phyloP scores from a whole-genome alignment of 768 basidiomycete genomes.

The Guyanaporus albipodus region DNA sequence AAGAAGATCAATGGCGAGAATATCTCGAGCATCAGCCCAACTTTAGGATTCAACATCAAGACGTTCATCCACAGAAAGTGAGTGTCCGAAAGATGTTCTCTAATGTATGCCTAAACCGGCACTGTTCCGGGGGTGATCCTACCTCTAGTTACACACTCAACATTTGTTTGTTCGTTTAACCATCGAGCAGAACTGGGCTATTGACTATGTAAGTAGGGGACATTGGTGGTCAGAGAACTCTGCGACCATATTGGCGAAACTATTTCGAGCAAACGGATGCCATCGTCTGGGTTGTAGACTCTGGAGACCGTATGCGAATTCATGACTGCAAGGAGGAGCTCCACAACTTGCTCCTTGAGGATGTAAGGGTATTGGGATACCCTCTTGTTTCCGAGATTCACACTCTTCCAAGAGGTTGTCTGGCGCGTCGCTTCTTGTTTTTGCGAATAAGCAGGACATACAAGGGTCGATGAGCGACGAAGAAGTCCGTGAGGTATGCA shows the following conservation, averaged over 20 bases:
- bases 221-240: conserved; percentile 92
- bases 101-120: conserved; percentile 15
- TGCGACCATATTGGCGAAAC: conserved; percentile 97
- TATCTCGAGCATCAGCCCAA: conserved; percentile 83
- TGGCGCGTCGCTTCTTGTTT: conserved; percentile 92
- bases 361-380: conserved; percentile 51
- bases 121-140: conserved; percentile 24
- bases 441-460: conserved; percentile 98
- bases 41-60: conserved; percentile 98
- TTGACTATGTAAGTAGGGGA: conserved; percentile 88
- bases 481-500: conserved; percentile 80
- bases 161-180: conserved; percentile 33
- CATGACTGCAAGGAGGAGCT: conserved; percentile 87
- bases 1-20: conserved; percentile 94
- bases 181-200: conserved; percentile 49
- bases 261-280: conserved; percentile 99
- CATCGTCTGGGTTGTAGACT: conserved; percentile 98
- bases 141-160: conserved; percentile 40
- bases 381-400: conserved; percentile 17
- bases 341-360: conserved; percentile 81
- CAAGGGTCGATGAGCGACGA: conserved; percentile 75
- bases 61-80: conserved; percentile 90
- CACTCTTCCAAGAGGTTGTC: conserved; percentile 66
- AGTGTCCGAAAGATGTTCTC: conserved; percentile 26
- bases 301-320: conserved; percentile 87